Base-by-base conservation (phyloP, 768 basidiomycete genomes). In the Termitomyces heimii region DNA sequence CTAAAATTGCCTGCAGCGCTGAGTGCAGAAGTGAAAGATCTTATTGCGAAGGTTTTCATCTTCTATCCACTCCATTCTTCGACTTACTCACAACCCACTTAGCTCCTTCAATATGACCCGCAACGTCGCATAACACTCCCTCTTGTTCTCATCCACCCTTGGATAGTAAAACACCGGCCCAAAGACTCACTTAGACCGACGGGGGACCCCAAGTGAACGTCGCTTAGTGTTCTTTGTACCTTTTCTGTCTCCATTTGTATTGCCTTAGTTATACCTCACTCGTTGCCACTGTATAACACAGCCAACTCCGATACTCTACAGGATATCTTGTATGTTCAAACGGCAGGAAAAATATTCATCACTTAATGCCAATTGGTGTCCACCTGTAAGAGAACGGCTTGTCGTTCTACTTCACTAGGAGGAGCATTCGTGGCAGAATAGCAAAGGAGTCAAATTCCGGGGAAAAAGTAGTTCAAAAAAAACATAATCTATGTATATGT, bases 41-140 rank as follows among this genome's bases (percentile, higher is more conserved):
- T 92, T 16, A 84, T 92, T 61, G 70, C 72, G 13, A 77, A 73
- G 63, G 89, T 86, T 10, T 35, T 59, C 34, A 77, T 72, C 18
- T 50, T 53, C 53, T 22, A 1, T 48, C 13, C 5, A 5, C 24
- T 9, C 40, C 39, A 6, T n/a, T 51, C 3, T 29, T 34, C 51
- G 29, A n/a, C 28, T 62, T 16, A 31, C 62, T 35, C n/a, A 14
- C 2, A 7, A 22, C 2, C 2, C 45, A 98, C 2, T 1, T 40
- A 98, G 96, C 82, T 98, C 16, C 81, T 98, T 14, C 86, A 83
- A 69, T 85, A 92, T 60, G 85, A 91, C 24, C 90, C 94, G 0
- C 80, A 85, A 62, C 80, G 86, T 55, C 84, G 95, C 5, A 62
- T 98, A 16, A 75, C 93, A 0, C 77, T 97, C 26, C 68, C 73